A percentile compares a stretch with the other conserved stretches of the same genome.
These are phyloP conservation scores for Melastoma malabathricum DNA, from an alignment of 345 rosid species.

Conservation along the genomic window DNA sequence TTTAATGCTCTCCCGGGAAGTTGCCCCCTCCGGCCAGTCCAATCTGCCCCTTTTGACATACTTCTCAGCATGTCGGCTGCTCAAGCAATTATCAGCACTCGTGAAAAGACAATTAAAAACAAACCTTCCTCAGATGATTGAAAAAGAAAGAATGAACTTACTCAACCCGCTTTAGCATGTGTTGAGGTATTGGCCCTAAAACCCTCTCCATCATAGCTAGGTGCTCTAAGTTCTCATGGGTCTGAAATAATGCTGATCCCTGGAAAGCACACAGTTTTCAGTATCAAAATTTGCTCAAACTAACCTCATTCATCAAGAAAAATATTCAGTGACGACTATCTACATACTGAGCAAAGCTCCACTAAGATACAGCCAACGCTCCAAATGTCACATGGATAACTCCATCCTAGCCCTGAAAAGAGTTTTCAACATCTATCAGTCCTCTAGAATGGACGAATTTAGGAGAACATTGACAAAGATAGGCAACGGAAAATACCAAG, in stretches of 20 bases:
- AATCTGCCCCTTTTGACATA: conserved; percentile 43
- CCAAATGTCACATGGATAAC: conserved; percentile 59
- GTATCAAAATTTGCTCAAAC: not conserved
- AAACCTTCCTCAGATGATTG: not conserved
- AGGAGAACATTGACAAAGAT: not conserved
- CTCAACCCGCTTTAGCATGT: conserved; percentile 44
- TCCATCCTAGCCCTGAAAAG: conserved; percentile 58
- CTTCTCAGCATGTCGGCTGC: conserved; percentile 52
- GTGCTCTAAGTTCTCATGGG: conserved; percentile 63
- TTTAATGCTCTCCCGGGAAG: conserved; percentile 52
- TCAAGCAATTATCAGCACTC: conserved; percentile 6
- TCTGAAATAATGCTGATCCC: conserved; percentile 74
- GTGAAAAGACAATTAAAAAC: conserved; percentile 2
- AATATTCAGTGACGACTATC: not conserved
- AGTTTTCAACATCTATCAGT: conserved; percentile 3
- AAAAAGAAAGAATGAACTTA: conserved; percentile 14
- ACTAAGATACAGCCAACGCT: conserved; percentile 64
- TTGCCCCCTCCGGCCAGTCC: conserved; percentile 63
- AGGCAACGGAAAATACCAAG: conserved; percentile 25
- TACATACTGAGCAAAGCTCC: conserved; percentile 53
- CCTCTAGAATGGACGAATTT: not conserved
- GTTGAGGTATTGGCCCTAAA: conserved; percentile 52
- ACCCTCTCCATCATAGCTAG: conserved; percentile 72
- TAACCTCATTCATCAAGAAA: not conserved
- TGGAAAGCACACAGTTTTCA: conserved; percentile 10